Evolutionary conservation across 1,284 basidiomycete genomes (phyloP).

Genomic region (Irpex sp.): DNA sequence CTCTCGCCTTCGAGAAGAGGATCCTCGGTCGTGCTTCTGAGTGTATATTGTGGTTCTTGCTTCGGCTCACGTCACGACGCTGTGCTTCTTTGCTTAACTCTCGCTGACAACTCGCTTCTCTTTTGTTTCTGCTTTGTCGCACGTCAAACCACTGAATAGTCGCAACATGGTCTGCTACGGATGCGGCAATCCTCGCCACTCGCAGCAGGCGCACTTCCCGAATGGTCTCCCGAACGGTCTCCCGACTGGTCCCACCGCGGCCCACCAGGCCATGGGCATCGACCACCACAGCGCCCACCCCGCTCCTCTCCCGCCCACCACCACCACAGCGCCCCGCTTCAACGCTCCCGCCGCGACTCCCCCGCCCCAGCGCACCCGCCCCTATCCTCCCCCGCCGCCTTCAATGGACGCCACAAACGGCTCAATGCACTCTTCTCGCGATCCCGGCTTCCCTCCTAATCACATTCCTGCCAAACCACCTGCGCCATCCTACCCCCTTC

Average conservation of each 20-base stretch:
- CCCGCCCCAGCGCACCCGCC: neutral
- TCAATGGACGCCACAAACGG: neutral
- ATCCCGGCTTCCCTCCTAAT: constrained; percentile 7
- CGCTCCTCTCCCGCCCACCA: constrained; percentile 6
- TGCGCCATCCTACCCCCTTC: constrained; percentile 49
- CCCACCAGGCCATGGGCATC: neutral
- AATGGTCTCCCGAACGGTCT: too few relatives aligned
- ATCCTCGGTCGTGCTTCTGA: neutral
- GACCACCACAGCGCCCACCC: neutral
- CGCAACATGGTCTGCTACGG: constrained; percentile 70
- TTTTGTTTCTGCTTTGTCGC: constrained; percentile 18
- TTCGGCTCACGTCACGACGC: neutral
- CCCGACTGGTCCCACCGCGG: neutral
- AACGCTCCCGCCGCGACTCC: neutral
- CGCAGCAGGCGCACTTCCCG: neutral
- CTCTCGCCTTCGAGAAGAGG: neutral
- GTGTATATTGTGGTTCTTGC: neutral
- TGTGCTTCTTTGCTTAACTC: neutral
- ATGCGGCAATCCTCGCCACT: constrained; percentile 57
- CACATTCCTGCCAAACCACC: constrained; percentile 22
- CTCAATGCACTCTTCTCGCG: constrained; percentile 1
- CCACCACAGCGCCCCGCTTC: neutral
- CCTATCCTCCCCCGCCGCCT: constrained; percentile 2
- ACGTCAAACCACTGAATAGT: constrained; percentile 32
- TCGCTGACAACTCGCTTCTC: constrained; percentile 33